Conservation (phyloP, 768 basidiomycete genomes). For the Tylopilus rubrobrunneus region DNA sequence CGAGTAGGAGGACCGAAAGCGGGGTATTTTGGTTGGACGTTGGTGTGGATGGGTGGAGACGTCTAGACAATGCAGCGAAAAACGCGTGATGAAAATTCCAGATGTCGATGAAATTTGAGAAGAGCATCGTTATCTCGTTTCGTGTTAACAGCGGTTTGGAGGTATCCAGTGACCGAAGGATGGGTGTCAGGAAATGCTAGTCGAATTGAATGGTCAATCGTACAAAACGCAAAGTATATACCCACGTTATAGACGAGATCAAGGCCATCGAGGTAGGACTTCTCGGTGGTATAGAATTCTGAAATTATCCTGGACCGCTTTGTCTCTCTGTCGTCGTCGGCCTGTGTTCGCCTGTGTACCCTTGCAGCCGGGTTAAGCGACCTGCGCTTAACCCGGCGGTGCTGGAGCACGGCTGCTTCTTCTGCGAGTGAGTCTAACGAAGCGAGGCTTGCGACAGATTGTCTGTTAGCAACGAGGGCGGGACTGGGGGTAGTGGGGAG, state of each 20-base stretch:
- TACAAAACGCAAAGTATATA: constrained; percentile 9
- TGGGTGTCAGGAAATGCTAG: constrained; percentile 79
- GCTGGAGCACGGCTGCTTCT: constrained; percentile 26
- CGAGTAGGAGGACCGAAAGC: constrained; percentile 58
- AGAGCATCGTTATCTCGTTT: constrained; percentile 64
- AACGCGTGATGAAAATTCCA: constrained; percentile 85
- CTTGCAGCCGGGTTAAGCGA: constrained; percentile 26
- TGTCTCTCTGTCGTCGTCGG: constrained; percentile 45
- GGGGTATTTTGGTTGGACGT: constrained; percentile 33
- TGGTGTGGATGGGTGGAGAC: constrained; percentile 27
- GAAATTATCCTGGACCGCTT: constrained; percentile 70
- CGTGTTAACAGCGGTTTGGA: constrained; percentile 66
- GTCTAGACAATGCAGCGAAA: constrained; percentile 53
- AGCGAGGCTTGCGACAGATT: constrained; percentile 65
- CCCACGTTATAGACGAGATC: constrained; percentile 78
- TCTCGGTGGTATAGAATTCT: constrained; percentile 81
- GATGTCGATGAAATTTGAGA: constrained; percentile 88
- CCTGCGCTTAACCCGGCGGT: constrained; percentile 36
- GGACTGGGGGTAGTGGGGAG: constrained; percentile 50
- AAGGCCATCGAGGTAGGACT: constrained; percentile 74
- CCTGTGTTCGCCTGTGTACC: constrained; percentile 33
- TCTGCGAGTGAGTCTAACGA: constrained; percentile 74
- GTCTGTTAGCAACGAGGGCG: constrained; percentile 40
- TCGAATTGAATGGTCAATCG: not conserved
- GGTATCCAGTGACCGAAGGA: constrained; percentile 71